These are phyloP conservation scores for Porodaedalea pini DNA, from an alignment of 1,284 basidiomycete species.

Conservation along the genomic window DNA sequence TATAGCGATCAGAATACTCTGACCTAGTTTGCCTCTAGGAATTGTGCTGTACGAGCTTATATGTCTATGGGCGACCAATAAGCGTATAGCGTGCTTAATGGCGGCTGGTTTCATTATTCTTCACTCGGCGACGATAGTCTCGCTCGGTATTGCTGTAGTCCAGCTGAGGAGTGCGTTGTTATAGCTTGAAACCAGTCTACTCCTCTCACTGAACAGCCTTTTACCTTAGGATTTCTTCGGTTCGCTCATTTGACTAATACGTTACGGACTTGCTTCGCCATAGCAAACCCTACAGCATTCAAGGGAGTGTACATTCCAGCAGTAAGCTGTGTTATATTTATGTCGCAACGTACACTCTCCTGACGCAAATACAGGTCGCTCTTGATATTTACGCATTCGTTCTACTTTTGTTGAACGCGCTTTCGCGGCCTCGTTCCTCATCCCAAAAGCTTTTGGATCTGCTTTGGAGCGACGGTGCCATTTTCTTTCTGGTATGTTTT, in stretches of 20 bases:
- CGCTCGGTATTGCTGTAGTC: background rate
- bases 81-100: background rate
- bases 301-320: background rate
- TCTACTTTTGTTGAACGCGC: conserved; percentile 1
- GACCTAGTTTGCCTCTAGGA: no score
- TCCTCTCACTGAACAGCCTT: background rate
- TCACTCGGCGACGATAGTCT: background rate
- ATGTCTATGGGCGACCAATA: background rate
- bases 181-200: background rate
- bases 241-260: background rate
- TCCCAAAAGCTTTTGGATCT: conserved; percentile 2
- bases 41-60: conserved; percentile 9
- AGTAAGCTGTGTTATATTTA: background rate
- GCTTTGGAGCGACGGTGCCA: background rate
- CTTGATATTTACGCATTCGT: conserved; percentile 8
- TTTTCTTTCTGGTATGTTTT: conserved; percentile 1
- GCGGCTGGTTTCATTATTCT: conserved; percentile 2
- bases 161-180: background rate
- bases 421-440: conserved; percentile 4
- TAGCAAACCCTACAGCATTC: background rate
- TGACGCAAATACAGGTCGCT: background rate
- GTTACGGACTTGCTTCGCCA: background rate
- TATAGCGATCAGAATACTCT: no score
- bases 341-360: no score
- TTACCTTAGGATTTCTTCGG: background rate